These are phyloP conservation scores for Colletotrichum graminicola DNA, from an alignment of 2,329 filamentous ascomycete species.

Conservation along the genomic window DNA sequence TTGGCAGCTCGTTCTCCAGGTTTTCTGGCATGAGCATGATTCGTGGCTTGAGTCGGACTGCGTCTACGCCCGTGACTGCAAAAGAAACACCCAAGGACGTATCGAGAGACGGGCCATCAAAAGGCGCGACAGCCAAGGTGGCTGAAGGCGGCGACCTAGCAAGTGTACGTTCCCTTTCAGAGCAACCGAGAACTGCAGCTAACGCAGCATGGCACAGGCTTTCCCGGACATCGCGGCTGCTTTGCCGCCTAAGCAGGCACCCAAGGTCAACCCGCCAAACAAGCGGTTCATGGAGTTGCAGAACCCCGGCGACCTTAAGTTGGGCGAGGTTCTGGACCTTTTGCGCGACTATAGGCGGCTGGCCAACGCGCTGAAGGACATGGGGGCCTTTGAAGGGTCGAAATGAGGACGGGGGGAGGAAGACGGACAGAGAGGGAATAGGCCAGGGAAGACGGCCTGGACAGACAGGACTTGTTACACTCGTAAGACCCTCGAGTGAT, in stretches of 20 bases:
- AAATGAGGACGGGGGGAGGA: constrained; percentile 45
- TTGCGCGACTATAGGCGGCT: constrained; percentile 81
- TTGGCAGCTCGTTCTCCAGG: constrained; percentile 84
- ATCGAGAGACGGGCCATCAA: constrained; percentile 48
- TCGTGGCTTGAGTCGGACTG: constrained; percentile 77
- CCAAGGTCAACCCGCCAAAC: constrained; percentile 74
- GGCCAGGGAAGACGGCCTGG: constrained; percentile 1
- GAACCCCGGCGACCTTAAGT: constrained; percentile 75
- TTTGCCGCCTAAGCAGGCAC: constrained; percentile 66
- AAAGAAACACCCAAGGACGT: constrained; percentile 43
- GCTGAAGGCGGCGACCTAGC: constrained; percentile 68
- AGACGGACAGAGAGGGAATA: not conserved
- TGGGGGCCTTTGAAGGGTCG: constrained; percentile 68
- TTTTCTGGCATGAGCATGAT: constrained; percentile 81
- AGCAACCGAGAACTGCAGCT: constrained; percentile 17
- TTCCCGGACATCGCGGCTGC: constrained; percentile 70
- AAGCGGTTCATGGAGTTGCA: constrained; percentile 80
- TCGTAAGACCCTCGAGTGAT: constrained; percentile 5
- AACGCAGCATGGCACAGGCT: constrained; percentile 55
- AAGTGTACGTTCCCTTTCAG: constrained; percentile 59
- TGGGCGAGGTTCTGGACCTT: constrained; percentile 80
- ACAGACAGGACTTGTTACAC: not conserved
- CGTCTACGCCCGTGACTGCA: constrained; percentile 55
- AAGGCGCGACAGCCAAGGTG: constrained; percentile 50
- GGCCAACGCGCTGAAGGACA: constrained; percentile 72